phyloP scores from a whole-genome alignment of 441 rosid genomes.

The Brassica balearica region DNA sequence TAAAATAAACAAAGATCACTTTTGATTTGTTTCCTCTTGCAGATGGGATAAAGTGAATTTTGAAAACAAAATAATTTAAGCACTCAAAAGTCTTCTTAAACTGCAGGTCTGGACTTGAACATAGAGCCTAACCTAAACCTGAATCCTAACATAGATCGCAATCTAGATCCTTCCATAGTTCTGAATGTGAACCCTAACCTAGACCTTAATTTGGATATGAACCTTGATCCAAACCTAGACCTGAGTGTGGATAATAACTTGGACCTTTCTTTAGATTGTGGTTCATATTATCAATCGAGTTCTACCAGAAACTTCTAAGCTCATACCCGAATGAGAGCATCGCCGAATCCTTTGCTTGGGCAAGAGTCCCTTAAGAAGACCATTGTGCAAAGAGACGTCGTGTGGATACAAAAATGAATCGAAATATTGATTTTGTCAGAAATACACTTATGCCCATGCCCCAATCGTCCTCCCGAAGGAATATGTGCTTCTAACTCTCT shows the following conservation, averaged over 20 bases:
- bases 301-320: background rate
- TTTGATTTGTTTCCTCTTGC: background rate
- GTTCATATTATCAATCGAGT: background rate
- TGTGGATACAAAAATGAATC: background rate
- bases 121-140: background rate
- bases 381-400: background rate
- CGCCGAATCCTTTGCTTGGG: background rate
- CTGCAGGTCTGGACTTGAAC: background rate
- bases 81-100: background rate
- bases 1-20: background rate
- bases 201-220: background rate
- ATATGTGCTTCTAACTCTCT: too few relatives aligned
- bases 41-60: background rate
- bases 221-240: background rate
- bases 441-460: too few relatives aligned
- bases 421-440: too few relatives aligned
- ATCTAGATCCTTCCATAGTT: background rate
- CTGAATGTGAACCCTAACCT: background rate
- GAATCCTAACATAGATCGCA: background rate
- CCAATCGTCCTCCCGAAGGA: too few relatives aligned
- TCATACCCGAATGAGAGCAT: background rate
- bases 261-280: too few relatives aligned
- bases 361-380: background rate
- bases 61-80: background rate
- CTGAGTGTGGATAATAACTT: background rate